Evolutionary conservation across 805 yeast species (phyloP).

Genomic region (Hyphopichia homilentoma): DNA sequence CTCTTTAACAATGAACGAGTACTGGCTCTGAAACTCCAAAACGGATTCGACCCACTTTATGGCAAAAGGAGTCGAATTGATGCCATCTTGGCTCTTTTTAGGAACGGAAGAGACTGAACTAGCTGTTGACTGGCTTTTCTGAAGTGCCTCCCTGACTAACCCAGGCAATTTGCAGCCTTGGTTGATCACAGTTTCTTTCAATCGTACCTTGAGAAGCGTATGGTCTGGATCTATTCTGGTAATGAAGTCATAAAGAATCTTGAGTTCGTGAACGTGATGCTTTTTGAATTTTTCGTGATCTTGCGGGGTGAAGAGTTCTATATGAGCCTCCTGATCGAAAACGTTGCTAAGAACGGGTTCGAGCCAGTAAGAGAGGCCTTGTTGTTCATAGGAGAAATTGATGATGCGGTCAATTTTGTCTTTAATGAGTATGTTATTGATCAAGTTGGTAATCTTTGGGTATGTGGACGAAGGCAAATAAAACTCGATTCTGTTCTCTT

Average conservation of each 20-base stretch:
- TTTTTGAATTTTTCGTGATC: constrained; percentile 1
- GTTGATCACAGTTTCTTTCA: constrained; percentile 42
- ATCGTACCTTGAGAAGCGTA: constrained; percentile 44
- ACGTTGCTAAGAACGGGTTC: constrained; percentile 31
- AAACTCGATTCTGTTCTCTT: constrained; percentile 51
- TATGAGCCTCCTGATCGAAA: constrained; percentile 3
- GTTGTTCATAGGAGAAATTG: constrained; percentile 38
- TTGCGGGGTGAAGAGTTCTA: neutral
- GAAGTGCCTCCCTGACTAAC: constrained; percentile 15
- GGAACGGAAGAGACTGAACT: constrained; percentile 1
- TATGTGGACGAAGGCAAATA: constrained; percentile 53
- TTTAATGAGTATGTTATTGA: constrained; percentile 58
- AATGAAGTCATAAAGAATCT: constrained; percentile 46
- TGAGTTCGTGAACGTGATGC: constrained; percentile 37
- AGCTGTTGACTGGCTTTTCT: neutral
- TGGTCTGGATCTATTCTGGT: constrained; percentile 52
- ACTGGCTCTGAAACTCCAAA: constrained; percentile 48
- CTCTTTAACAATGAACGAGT: constrained; percentile 42
- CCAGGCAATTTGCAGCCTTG: constrained; percentile 41
- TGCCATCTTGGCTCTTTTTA: constrained; percentile 10
- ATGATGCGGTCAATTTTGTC: constrained; percentile 56
- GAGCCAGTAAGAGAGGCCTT: constrained; percentile 61
- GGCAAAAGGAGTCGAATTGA: constrained; percentile 49
- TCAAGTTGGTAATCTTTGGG: constrained; percentile 50
- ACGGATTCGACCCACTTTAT: constrained; percentile 64